Evolutionary conservation across 164 flowering plant species (phyloP).

Genomic region (Aristolochia californica): DNA sequence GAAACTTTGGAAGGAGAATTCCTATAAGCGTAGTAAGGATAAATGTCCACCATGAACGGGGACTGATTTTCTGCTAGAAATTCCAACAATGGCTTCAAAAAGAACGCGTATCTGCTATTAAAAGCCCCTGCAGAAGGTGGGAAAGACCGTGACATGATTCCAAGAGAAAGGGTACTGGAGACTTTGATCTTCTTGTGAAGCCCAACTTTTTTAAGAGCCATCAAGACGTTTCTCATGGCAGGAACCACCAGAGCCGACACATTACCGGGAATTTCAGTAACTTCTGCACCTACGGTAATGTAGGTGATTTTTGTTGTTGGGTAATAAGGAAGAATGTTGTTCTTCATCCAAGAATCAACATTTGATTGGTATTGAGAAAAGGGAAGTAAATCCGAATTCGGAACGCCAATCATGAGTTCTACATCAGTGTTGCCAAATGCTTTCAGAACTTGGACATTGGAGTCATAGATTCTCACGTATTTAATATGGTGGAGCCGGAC

Average conservation of each 20-base stretch:
- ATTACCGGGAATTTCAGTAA: conserved; percentile 55
- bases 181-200: conserved; percentile 68
- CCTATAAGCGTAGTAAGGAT: conserved; percentile 88
- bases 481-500: conserved; percentile 62
- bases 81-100: conserved; percentile 68
- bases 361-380: conserved; percentile 81
- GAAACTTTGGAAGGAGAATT: conserved; percentile 60
- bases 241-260: conserved; percentile 66
- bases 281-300: conserved; percentile 94
- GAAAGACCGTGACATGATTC: conserved; percentile 74
- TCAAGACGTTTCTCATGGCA: conserved; percentile 68
- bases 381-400: conserved; percentile 66
- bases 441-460: conserved; percentile 77
- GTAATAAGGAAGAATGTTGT: conserved; percentile 77
- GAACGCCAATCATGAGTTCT: conserved; percentile 72
- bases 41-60: conserved; percentile 82
- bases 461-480: conserved; percentile 70
- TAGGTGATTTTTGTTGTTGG: conserved; percentile 79
- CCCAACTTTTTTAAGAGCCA: conserved; percentile 64
- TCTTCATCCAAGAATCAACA: conserved; percentile 81
- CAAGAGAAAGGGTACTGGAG: conserved; percentile 79
- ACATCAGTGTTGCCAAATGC: conserved; percentile 86
- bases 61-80: conserved; percentile 84
- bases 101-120: conserved; percentile 50
- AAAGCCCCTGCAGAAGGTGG: conserved; percentile 99